These are phyloP conservation scores for Cercospora beticola DNA, from an alignment of 2,329 filamentous ascomycete genomes.

Conservation along the genomic window DNA sequence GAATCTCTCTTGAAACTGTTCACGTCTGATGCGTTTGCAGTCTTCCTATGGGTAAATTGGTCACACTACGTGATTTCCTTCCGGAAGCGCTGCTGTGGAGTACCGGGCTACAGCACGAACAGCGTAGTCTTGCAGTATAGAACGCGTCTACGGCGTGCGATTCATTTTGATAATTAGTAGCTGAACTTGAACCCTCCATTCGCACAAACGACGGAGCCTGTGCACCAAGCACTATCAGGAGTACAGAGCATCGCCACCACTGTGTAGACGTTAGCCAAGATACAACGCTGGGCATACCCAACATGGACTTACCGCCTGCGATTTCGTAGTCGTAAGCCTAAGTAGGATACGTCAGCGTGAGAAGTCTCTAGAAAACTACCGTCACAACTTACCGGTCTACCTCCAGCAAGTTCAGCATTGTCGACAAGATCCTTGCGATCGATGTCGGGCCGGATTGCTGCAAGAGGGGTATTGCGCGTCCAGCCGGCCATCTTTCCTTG, in stretches of 20 bases:
- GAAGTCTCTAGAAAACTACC: constrained; percentile 30
- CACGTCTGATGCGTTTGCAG: not conserved
- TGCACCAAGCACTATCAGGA: constrained; percentile 70
- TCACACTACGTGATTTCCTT: not conserved
- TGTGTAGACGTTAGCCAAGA: not conserved
- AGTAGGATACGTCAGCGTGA: constrained; percentile 27
- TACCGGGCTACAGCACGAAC: not conserved
- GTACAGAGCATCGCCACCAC: constrained; percentile 69
- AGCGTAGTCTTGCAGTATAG: not conserved
- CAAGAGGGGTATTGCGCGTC: constrained; percentile 64
- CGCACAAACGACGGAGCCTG: constrained; percentile 74
- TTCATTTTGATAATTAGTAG: constrained; percentile 20
- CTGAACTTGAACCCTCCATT: constrained; percentile 73
- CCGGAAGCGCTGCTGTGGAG: not conserved
- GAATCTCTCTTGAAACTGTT: not conserved
- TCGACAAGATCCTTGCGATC: constrained; percentile 59
- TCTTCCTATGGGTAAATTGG: not conserved
- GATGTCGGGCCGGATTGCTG: constrained; percentile 58
- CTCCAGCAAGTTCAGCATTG: constrained; percentile 49
- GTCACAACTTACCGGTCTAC: constrained; percentile 50
- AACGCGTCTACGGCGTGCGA: not conserved
- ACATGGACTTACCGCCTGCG: constrained; percentile 58
- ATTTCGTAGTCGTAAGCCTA: constrained; percentile 67
- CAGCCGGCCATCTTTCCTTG: constrained; percentile 60
- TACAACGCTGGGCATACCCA: not conserved